Evolutionary conservation across 768 basidiomycete species (phyloP).

Genomic region (Collybia sp.): DNA sequence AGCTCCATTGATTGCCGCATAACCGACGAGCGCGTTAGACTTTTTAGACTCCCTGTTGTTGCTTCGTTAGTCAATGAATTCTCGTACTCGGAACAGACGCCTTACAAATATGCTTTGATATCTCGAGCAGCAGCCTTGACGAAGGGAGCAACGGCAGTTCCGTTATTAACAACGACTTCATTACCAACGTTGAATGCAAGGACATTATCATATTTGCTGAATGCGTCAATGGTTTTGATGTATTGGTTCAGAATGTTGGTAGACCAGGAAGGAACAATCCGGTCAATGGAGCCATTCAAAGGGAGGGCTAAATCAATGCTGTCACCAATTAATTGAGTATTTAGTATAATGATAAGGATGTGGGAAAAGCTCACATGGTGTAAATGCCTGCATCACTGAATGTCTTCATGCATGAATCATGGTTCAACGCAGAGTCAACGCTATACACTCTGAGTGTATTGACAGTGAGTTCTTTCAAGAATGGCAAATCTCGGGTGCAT

Average conservation of each 20-base stretch:
- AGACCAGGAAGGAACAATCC: slow-evolving; percentile 69
- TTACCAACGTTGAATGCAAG: slow-evolving; percentile 90
- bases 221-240: slow-evolving; percentile 69
- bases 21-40: slow-evolving; percentile 71
- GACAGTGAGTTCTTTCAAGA: slow-evolving; percentile 68
- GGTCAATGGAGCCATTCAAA: slow-evolving; percentile 81
- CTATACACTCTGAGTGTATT: slow-evolving; percentile 86
- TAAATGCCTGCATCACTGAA: slow-evolving; percentile 83
- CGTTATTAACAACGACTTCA: slow-evolving; percentile 56
- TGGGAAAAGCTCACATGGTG: slow-evolving; percentile 51
- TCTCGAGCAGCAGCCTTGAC: slow-evolving; percentile 93
- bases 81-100: slow-evolving; percentile 4
- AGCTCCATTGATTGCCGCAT: slow-evolving; percentile 79
- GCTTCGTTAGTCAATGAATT: too few species aligned
- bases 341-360: too few species aligned
- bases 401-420: slow-evolving; percentile 80
- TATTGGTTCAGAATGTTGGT: slow-evolving; percentile 80
- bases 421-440: slow-evolving; percentile 77
- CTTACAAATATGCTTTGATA: slow-evolving; percentile 77
- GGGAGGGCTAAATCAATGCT: slow-evolving; percentile 88
- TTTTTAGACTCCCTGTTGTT: slow-evolving; percentile 51
- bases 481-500: slow-evolving; percentile 78
- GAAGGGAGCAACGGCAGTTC: slow-evolving; percentile 66
- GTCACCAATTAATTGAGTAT: not conserved
- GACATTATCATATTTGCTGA: slow-evolving; percentile 85